Conservation (phyloP, 371 early-diverging fungal genomes). For the Syncephalis fuscata region DNA sequence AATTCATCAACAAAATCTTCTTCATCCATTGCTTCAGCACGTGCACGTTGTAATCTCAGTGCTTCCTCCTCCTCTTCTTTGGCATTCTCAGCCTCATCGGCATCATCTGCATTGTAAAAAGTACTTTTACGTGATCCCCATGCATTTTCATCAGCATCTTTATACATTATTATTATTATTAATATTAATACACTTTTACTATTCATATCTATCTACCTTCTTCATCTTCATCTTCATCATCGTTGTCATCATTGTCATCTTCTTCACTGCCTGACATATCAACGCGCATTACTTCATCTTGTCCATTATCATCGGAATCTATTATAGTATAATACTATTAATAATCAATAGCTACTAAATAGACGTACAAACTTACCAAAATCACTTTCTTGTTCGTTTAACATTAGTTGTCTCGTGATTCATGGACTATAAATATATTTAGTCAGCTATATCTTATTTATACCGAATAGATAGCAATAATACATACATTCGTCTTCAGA, state of each 20-base stretch:
- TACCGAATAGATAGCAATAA: not conserved
- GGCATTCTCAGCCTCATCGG: conserved; percentile 54
- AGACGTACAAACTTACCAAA: conserved; percentile 1
- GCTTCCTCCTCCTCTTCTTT: conserved; percentile 87
- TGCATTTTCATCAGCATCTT: not conserved
- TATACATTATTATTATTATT: not conserved
- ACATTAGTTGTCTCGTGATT: conserved; percentile 18
- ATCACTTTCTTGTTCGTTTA: conserved; percentile 1
- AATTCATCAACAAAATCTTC: conserved; percentile 79
- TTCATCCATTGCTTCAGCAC: conserved; percentile 59
- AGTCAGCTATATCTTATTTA: conserved; percentile 2
- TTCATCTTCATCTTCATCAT: conserved; percentile 21
- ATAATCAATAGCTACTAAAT: not conserved
- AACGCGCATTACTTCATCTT: conserved; percentile 11
- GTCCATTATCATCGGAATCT: conserved; percentile 9
- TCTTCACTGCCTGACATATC: conserved; percentile 12
- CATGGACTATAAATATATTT: conserved; percentile 21
- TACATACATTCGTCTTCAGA: conserved; percentile 61
- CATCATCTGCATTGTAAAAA: conserved; percentile 66
- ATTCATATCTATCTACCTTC: conserved; percentile 24
- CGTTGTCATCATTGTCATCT: conserved; percentile 20
- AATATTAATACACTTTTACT: not conserved
- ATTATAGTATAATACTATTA: not conserved
- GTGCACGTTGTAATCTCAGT: conserved; percentile 65
- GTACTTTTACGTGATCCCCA: conserved; percentile 55